Conservation (phyloP, 163 green algal genomes). For the Scenedesmus sp. region DNA sequence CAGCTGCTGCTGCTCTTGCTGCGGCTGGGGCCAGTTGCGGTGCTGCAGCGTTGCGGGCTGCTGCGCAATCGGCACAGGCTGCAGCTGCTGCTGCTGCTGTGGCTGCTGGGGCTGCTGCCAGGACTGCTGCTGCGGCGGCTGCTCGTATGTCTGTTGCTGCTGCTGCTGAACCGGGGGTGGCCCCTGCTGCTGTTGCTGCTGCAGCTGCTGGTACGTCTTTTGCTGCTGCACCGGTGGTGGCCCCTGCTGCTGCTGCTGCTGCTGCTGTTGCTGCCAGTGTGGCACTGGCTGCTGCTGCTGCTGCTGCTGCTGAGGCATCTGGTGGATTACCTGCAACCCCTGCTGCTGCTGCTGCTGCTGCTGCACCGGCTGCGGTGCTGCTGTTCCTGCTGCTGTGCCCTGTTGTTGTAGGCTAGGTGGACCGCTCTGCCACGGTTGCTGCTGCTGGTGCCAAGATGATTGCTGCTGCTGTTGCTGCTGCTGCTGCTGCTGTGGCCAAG, state of each 20-base stretch:
- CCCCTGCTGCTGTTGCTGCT: not conserved
- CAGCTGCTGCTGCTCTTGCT: not conserved
- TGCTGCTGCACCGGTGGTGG: not conserved
- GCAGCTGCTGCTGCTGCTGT: not conserved
- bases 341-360: not conserved
- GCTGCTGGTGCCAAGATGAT: not conserved
- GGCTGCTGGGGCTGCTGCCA: not conserved
- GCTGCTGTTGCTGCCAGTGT: not conserved
- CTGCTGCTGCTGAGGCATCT: constrained; percentile 1
- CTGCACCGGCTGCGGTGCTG: not conserved
- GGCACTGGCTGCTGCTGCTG: not conserved
- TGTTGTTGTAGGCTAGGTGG: too few species aligned
- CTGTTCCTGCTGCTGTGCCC: not conserved
- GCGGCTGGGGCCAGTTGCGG: too few species aligned
- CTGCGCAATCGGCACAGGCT: too few species aligned
- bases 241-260: not conserved
- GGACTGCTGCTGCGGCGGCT: too few species aligned
- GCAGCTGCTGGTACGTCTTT: not conserved
- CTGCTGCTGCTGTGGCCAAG: not conserved
- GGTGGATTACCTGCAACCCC: too few species aligned
- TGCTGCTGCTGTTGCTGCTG: not conserved
- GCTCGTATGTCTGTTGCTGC: not conserved
- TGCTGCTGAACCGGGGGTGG: not conserved
- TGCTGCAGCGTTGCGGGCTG: too few species aligned
- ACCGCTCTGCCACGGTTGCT: not conserved